Base-by-base conservation (phyloP, 371 early-diverging fungal species). In the Funneliformis caledonium region DNA sequence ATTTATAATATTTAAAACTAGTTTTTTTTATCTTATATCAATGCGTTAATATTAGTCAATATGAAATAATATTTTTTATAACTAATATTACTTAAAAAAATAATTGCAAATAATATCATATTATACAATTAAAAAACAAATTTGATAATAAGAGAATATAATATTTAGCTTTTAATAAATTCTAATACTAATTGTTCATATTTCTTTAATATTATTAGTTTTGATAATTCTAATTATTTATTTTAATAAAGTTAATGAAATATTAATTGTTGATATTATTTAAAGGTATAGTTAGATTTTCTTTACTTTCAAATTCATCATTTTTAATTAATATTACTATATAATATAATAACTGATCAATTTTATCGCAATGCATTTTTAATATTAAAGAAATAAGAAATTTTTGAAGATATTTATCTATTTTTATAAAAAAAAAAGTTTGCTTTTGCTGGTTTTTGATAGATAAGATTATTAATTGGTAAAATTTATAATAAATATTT, bases 371-470 rank as follows among this genome's bases (percentile, higher is more conserved):
- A 31, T 37, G 37, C 37, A 37, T 37, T 64, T 31, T 50, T 10
- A 50, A 50, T 1, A 50, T 50, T 26, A 6, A 22, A 26, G n/a
- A 7, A 62, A 4, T 62, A n/a, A 62, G 62, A 26, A 26, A 62
- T 62, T n/a, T 22, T 62, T 62, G 62, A 62, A n/a, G 31, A 62
- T n/a, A 62, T 62, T 62, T 6, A 31, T 62, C 62, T 26, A 62
- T 62, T 26, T 31, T 6, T 62, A 22, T 62, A 11, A 62, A 62
- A 8, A 26, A n/a, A n/a, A 62, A 62, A 62, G 62, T 31, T 16
- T 62, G 3, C 0, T 37, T 37, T 37, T 37, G 1, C 2, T 37
- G 9, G 37, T 2, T 37, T 37, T 37, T 37, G 3, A 37, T 37
- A 2, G 37, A 37, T 37, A 2, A 2, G 2, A 37, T 37, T 37